Conservation (phyloP, 139 green algal genomes). For the Chlorella sp. region DNA sequence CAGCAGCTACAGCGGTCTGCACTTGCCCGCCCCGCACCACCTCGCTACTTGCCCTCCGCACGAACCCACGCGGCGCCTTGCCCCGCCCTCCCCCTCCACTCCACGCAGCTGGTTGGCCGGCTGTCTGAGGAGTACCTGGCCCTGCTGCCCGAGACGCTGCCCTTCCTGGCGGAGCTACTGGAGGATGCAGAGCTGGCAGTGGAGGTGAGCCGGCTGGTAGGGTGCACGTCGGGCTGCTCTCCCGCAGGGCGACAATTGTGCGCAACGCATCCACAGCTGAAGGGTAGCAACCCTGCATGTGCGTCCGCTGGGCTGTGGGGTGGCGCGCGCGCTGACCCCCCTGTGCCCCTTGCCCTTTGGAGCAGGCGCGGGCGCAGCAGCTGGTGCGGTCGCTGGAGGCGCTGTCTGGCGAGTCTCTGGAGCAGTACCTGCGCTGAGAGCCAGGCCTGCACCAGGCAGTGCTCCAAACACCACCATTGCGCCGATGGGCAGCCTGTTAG, state of each 20-base stretch:
- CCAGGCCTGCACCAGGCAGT: neutral
- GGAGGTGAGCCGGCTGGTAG: slow-evolving; percentile 24
- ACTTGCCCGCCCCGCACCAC: neutral
- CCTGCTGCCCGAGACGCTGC: slow-evolving; percentile 81
- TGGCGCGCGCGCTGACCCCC: too few species aligned
- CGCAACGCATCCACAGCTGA: too few species aligned
- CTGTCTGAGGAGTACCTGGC: slow-evolving; percentile 89
- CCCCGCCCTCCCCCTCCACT: neutral
- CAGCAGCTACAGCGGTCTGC: neutral
- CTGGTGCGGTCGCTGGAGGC: slow-evolving; percentile 81
- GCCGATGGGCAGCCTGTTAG: neutral
- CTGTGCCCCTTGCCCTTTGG: too few species aligned
- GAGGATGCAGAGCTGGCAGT: slow-evolving; percentile 83
- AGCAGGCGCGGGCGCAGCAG: slow-evolving; percentile 45
- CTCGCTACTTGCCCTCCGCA: neutral
- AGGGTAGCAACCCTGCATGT: too few species aligned
- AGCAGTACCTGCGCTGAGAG: slow-evolving; percentile 72
- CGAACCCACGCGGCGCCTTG: neutral
- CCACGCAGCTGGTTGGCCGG: slow-evolving; percentile 55
- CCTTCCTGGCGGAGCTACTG: slow-evolving; percentile 91
- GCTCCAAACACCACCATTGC: too few species aligned
- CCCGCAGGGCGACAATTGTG: too few species aligned
- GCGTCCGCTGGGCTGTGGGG: too few species aligned
- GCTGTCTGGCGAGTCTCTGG: slow-evolving; percentile 84
- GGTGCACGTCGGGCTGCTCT: too few species aligned